Base-by-base conservation (phyloP, 2,329 filamentous ascomycete species). In the Pestalotiopsis sp. region DNA sequence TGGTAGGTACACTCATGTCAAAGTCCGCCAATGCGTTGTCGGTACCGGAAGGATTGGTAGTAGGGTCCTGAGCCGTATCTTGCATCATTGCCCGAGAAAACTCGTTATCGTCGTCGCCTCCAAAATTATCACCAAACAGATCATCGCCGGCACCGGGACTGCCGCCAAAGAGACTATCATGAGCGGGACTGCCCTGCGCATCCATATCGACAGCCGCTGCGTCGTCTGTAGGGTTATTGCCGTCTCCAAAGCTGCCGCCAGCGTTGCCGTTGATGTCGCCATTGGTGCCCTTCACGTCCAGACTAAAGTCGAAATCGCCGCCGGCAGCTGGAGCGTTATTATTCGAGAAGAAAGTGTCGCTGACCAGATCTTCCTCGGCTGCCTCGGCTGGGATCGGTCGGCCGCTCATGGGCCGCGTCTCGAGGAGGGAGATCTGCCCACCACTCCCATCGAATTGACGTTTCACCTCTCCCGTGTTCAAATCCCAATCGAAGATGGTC, bases 401-500 rank as follows among this genome's bases (percentile, higher is more conserved):
- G 40, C 89, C 91, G 27, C 90, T 94, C 66, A 92, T 85, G 2
- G 96, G 95, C 3, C 96, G 88, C 68, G 94, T 87, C 80, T 98
- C 95, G 56, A 99, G 90, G 2, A 93, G 90, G 2, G 93, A 96
- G 69, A 98, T 94, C 77, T 99, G 96, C 5, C 92, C 86, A 14
- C 91, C 93, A 66, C 87, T 93, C 2, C 92, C 91, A 61, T 91
- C 90, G 75, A 96, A 99, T 4, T 87, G 87, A 12, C 95, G 89
- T 72, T 90, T 91, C 6, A 92, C 86, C 74, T 92, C 86, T 0
- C 96, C 96, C 1, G 90, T 96, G 75, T 98, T 94, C 31, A 99
- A 80, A 78, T 98, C 96, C 96, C 96, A 99, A 78, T 98, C 95
- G 66, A 94, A 88, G 0, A 98, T 91, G 20, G 89, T 92, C 82